Conservation (phyloP, 2,329 filamentous ascomycete species). For the Sclerotinia borealis region DNA sequence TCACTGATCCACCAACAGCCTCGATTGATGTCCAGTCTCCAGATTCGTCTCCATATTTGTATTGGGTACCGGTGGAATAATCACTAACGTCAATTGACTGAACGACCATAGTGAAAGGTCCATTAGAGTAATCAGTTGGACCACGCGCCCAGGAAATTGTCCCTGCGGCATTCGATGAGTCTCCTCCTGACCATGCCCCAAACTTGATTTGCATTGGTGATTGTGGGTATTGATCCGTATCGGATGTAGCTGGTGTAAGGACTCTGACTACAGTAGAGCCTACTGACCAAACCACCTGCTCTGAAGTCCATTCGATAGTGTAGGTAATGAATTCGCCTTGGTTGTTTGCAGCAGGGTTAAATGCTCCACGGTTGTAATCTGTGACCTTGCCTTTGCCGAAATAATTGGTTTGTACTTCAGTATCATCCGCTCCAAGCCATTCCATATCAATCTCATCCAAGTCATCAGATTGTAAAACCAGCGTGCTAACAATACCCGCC, state of each 20-base stretch:
- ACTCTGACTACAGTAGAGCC: slow-evolving; percentile 72
- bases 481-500: slow-evolving; percentile 84
- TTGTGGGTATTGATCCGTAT: slow-evolving; percentile 77
- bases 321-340: slow-evolving; percentile 79
- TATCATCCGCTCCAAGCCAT: slow-evolving; percentile 75
- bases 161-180: slow-evolving; percentile 65
- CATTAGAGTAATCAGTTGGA: slow-evolving; percentile 72
- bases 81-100: slow-evolving; percentile 72
- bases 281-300: slow-evolving; percentile 82
- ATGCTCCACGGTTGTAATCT: slow-evolving; percentile 81
- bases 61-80: slow-evolving; percentile 86
- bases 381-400: slow-evolving; percentile 88
- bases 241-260: slow-evolving; percentile 62
- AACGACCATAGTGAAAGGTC: slow-evolving; percentile 83
- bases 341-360: slow-evolving; percentile 62
- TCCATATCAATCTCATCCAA: slow-evolving; percentile 97
- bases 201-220: slow-evolving; percentile 93
- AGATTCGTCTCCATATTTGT: slow-evolving; percentile 71
- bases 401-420: slow-evolving; percentile 91
- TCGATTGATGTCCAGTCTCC: slow-evolving; percentile 79
- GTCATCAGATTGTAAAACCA: slow-evolving; percentile 84
- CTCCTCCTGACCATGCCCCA: slow-evolving; percentile 87
- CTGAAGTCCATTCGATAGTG: slow-evolving; percentile 82
- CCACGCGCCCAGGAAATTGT: slow-evolving; percentile 90
- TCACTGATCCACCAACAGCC: slow-evolving; percentile 71